Conservation (phyloP, 2,329 filamentous ascomycete genomes). For the Corynespora cassiicola region DNA sequence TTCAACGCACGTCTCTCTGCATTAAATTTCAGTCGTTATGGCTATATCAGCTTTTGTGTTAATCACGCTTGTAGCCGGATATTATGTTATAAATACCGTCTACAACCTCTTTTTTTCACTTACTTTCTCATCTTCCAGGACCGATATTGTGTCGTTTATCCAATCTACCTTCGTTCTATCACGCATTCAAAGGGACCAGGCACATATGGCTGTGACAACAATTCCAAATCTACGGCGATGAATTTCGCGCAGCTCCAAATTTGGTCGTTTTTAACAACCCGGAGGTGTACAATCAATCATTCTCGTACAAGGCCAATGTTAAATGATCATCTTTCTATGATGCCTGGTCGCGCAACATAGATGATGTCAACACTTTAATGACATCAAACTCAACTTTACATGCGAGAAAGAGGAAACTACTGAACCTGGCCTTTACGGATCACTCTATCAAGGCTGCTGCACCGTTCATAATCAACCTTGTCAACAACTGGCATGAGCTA, state of each 20-base stretch:
- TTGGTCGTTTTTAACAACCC: slow-evolving; percentile 73
- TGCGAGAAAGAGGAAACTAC: slow-evolving; percentile 15
- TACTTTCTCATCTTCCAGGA: slow-evolving; percentile 12
- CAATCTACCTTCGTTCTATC: slow-evolving; percentile 13
- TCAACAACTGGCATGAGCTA: slow-evolving; percentile 13
- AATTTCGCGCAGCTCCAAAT: slow-evolving; percentile 17
- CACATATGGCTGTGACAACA: slow-evolving; percentile 17
- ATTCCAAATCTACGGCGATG: slow-evolving; percentile 14
- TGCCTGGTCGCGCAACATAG: slow-evolving; percentile 11
- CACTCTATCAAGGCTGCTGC: slow-evolving; percentile 14
- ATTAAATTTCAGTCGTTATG: too few species aligned
- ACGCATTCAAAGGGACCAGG: slow-evolving; percentile 14
- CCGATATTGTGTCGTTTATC: slow-evolving; percentile 12
- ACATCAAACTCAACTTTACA: slow-evolving; percentile 12
- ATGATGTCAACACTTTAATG: slow-evolving; percentile 17
- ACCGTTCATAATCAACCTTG: slow-evolving; percentile 3
- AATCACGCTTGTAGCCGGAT: too few species aligned
- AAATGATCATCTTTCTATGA: slow-evolving; percentile 20
- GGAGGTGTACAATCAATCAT: slow-evolving; percentile 50
- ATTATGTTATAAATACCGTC: not conserved
- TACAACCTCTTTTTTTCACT: slow-evolving; percentile 22
- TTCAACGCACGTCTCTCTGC: too few species aligned
- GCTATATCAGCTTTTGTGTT: too few species aligned
- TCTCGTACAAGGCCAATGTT: slow-evolving; percentile 23
- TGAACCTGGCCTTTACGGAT: slow-evolving; percentile 24